Conservation (phyloP, 2,329 filamentous ascomycete species). For the Thelonectria rubi region DNA sequence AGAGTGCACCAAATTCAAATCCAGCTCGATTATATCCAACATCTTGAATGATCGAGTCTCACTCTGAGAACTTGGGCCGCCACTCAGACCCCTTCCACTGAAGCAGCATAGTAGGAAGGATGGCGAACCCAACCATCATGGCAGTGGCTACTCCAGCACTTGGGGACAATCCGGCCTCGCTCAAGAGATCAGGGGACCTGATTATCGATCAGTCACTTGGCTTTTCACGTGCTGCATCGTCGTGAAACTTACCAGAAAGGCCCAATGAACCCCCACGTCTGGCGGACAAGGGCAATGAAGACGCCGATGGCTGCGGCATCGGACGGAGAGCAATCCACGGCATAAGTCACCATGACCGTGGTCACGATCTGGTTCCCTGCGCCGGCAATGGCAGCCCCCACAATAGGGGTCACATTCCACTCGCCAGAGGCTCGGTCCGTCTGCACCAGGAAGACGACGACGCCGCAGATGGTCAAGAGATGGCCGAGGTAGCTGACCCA, state of each 20-base stretch:
- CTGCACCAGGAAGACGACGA: conserved; percentile 64
- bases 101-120: conserved; percentile 19
- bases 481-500: conserved; percentile 66
- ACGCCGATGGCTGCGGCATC: conserved; percentile 64
- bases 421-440: conserved; percentile 53
- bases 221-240: too few species aligned
- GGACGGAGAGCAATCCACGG: conserved; percentile 64
- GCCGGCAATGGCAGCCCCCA: conserved; percentile 61
- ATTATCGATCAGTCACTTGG: neutral
- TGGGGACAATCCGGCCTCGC: neutral
- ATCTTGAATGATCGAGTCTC: neutral
- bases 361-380: conserved; percentile 69
- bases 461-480: conserved; percentile 58
- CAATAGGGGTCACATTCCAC: conserved; percentile 66
- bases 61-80: conserved; percentile 2
- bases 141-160: conserved; percentile 16
- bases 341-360: conserved; percentile 67
- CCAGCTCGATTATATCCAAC: too few species aligned
- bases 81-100: conserved; percentile 23
- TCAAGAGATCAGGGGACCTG: conserved; percentile 24
- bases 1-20: too few species aligned
- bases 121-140: conserved; percentile 18
- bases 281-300: conserved; percentile 65
- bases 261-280: conserved; percentile 62
- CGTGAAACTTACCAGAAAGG: conserved; percentile 35